A percentile compares a stretch with the other conserved stretches of the same genome.
Conservation (phyloP, 352 stramenopile genomes). For the Thalassiosira livingstoniorum region DNA sequence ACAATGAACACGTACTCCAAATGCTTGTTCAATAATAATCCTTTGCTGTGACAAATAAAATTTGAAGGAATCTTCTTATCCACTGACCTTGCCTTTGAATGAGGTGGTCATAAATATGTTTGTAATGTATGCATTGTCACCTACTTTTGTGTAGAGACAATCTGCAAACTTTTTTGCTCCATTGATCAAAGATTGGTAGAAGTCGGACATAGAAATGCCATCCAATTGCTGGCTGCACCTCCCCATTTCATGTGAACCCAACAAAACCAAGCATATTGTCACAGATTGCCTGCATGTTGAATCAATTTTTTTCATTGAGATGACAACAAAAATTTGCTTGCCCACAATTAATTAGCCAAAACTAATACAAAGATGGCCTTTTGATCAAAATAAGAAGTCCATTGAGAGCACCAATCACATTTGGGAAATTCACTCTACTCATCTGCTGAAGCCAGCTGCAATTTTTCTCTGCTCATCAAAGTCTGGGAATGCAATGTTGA, state of each 20-base stretch:
- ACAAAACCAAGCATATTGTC: conserved; percentile 22
- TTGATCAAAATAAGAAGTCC: conserved; percentile 20
- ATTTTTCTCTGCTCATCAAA: conserved; percentile 12
- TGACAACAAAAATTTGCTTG: conserved; percentile 30
- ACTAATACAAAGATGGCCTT: background rate
- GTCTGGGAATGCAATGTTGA: background rate
- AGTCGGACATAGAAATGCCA: conserved; percentile 10
- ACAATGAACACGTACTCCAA: conserved; percentile 32
- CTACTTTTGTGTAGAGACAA: conserved; percentile 11
- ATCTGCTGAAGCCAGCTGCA: background rate
- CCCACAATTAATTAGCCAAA: background rate
- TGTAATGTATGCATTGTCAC: conserved; percentile 31
- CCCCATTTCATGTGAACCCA: conserved; percentile 7
- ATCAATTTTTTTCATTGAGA: conserved; percentile 44
- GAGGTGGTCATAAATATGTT: conserved; percentile 14
- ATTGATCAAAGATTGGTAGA: conserved; percentile 10
- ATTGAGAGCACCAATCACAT: conserved; percentile 23
- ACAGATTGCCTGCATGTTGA: conserved; percentile 30
- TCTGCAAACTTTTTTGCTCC: conserved; percentile 1
- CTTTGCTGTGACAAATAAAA: conserved; percentile 26
- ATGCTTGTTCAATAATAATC: conserved; percentile 19
- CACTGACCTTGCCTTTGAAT: background rate
- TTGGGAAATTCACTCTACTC: conserved; percentile 19
- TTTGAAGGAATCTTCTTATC: conserved; percentile 28
- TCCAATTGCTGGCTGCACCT: conserved; percentile 16